Evolutionary conservation across 1,139 yeast species (phyloP).

Genomic region (Spathaspora sp.): DNA sequence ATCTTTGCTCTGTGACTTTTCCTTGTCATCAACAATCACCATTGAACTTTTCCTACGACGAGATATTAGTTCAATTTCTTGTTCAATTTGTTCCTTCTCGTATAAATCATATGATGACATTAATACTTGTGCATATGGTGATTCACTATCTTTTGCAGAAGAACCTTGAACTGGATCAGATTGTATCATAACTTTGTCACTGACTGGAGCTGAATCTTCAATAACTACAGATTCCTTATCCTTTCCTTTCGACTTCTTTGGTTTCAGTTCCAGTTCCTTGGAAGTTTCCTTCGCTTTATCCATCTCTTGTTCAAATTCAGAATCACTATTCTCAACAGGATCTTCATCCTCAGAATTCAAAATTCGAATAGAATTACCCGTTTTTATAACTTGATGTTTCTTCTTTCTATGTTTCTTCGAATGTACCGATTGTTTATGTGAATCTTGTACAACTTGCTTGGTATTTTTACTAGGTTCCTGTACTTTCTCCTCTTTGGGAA

Average conservation of each 20-base stretch:
- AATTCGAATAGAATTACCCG: constrained; percentile 8
- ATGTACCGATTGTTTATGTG: background rate
- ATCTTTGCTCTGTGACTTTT: no score
- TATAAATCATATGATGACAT: constrained; percentile 1
- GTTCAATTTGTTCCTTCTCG: background rate
- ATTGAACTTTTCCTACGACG: background rate
- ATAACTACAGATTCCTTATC: no score
- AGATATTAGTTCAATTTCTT: background rate
- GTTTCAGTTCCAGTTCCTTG: background rate
- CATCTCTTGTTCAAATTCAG: constrained; percentile 11
- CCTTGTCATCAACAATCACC: background rate
- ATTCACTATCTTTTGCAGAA: background rate
- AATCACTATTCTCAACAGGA: constrained; percentile 11
- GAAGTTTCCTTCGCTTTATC: background rate
- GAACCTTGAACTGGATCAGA: no score
- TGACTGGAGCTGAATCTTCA: no score
- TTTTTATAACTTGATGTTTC: constrained; percentile 2
- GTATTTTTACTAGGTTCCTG: no score
- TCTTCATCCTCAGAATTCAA: constrained; percentile 7
- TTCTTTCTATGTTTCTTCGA: background rate
- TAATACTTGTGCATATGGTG: background rate
- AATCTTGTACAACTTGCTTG: background rate
- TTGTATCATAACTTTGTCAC: no score
- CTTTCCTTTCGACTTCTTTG: background rate
- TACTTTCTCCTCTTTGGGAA: no score